A percentile compares a stretch with the other conserved stretches of the same genome.
These are phyloP conservation scores for Galerina marginata DNA, from an alignment of 768 basidiomycete genomes.

Conservation along the genomic window DNA sequence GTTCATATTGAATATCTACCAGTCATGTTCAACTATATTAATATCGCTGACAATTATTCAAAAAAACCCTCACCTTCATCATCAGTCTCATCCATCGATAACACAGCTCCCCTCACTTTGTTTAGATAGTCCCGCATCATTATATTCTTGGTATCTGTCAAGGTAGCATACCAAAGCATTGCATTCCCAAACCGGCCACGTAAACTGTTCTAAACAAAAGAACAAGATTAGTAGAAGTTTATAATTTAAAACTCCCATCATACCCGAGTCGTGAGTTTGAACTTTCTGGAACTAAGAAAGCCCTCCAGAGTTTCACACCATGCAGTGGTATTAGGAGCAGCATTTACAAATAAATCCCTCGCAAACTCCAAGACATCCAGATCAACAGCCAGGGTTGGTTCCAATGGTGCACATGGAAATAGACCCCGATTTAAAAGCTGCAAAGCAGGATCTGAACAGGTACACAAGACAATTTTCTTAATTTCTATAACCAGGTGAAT, in stretches of 20 bases:
- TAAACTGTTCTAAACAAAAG: slow-evolving; percentile 22
- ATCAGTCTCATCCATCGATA: no score
- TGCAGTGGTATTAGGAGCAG: slow-evolving; percentile 17
- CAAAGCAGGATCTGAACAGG: slow-evolving; percentile 7
- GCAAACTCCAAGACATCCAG: slow-evolving; percentile 35
- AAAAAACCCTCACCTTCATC: no score
- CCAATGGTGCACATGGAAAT: slow-evolving; percentile 25
- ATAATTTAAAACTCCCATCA: neutral
- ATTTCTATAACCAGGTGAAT: neutral
- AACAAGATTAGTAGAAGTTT: neutral
- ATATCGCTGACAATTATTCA: no score
- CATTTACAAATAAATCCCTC: slow-evolving; percentile 28
- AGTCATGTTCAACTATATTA: no score
- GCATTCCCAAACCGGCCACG: slow-evolving; percentile 28
- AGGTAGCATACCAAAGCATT: slow-evolving; percentile 30
- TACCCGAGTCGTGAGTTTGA: slow-evolving; percentile 25
- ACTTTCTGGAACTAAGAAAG: slow-evolving; percentile 24
- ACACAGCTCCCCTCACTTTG: neutral
- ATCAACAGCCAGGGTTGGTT: slow-evolving; percentile 37
- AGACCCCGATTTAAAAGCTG: slow-evolving; percentile 3
- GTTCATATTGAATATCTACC: no score
- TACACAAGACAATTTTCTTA: slow-evolving; percentile 13
- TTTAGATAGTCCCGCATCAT: slow-evolving; percentile 6
- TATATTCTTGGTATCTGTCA: slow-evolving; percentile 9
- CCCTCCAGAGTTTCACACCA: slow-evolving; percentile 32